Conservation (phyloP, 2,329 filamentous ascomycete genomes). For the Fusarium miscanthi region DNA sequence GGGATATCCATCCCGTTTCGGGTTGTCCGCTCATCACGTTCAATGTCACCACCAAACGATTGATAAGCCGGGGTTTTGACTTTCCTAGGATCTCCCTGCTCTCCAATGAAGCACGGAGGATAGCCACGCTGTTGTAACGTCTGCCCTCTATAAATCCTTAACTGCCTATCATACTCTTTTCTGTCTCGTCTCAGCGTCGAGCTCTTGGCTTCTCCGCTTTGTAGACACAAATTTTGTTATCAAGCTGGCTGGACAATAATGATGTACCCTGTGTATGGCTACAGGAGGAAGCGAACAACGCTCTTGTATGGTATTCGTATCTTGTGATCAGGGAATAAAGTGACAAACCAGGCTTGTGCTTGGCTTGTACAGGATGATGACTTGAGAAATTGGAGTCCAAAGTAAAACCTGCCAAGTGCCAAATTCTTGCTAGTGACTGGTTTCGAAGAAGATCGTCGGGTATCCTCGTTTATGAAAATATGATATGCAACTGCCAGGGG, state of each 20-base stretch:
- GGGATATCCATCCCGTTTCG: not conserved
- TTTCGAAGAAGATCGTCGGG: too few species aligned
- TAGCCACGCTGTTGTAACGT: not conserved
- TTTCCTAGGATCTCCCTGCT: too few species aligned
- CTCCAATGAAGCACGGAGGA: not conserved
- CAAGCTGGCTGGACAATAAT: rapidly evolving
- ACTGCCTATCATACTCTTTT: not conserved
- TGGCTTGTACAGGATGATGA: not conserved
- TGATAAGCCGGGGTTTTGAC: too few species aligned
- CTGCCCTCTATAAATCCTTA: not conserved
- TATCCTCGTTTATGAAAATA: not conserved
- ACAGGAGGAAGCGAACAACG: rapidly evolving
- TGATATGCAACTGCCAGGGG: too few species aligned
- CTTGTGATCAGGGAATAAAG: not conserved
- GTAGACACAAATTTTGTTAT: rapidly evolving
- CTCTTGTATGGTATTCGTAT: not conserved
- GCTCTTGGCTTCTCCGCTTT: not conserved
- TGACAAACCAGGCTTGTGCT: too few species aligned
- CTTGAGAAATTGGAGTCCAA: not conserved
- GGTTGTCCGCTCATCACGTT: not conserved
- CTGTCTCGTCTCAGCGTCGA: not conserved
- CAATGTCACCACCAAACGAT: not conserved
- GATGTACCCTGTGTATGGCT: not conserved
- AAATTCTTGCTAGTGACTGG: not conserved
- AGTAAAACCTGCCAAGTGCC: not conserved